A percentile compares a stretch with the other conserved stretches of the same genome.
These are phyloP conservation scores for Paramecium tetraurelia DNA, from an alignment of 73 alveolate species.

Conservation along the genomic window DNA sequence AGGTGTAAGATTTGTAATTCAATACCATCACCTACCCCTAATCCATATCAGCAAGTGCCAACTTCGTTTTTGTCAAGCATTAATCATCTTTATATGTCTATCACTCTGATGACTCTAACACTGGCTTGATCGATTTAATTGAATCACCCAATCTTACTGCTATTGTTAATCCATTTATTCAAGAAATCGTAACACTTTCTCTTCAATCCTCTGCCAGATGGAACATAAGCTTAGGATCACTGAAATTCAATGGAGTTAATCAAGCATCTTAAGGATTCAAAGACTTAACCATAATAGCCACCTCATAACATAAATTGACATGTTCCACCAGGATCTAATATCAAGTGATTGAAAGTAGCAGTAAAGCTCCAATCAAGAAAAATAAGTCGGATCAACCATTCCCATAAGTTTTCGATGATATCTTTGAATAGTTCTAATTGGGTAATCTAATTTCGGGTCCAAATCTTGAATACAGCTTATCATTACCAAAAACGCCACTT, in stretches of 20 bases:
- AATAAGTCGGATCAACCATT: not conserved
- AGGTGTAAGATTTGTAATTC: not conserved
- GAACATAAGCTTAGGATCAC: not conserved
- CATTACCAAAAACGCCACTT: not conserved
- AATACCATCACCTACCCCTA: not conserved
- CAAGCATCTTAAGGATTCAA: not conserved
- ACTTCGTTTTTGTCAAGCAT: not conserved
- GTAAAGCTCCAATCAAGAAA: not conserved
- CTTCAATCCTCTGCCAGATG: not conserved
- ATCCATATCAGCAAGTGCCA: not conserved
- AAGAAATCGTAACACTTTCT: not conserved
- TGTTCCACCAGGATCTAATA: not conserved
- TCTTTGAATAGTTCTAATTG: not conserved
- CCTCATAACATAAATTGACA: not conserved
- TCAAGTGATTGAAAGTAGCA: not conserved
- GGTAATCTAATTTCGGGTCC: not conserved
- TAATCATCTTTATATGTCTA: not conserved
- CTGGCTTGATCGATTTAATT: not conserved
- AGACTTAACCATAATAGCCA: not conserved
- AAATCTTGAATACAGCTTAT: not conserved
- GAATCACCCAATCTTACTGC: not conserved
- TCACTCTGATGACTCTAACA: not conserved
- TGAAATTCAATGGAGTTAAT: not conserved
- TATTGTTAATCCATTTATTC: not conserved
- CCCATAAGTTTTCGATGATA: not conserved